Percentiles rank a stretch among this genome's conserved stretches.
Evolutionary conservation across 257 asterid species (phyloP).

Genomic region (Verbena officinalis): DNA sequence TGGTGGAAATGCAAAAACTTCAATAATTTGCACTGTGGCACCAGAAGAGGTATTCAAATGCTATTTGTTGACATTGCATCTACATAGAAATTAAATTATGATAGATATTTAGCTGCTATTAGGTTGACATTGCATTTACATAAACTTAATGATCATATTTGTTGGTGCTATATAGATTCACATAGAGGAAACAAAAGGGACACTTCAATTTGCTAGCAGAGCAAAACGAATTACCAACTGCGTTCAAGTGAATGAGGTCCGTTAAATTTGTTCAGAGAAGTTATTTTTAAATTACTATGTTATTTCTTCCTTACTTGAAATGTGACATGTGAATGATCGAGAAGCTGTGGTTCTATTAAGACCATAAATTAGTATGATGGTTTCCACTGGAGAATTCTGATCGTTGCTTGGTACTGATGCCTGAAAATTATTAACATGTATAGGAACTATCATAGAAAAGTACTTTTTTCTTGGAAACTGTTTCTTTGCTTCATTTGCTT

Average conservation of each 20-base stretch:
- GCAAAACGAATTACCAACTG: conserved; percentile 96
- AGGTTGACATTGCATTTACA: conserved; percentile 15
- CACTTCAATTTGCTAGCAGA: conserved; percentile 97
- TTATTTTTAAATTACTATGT: background rate
- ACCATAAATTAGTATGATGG: background rate
- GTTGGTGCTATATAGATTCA: conserved; percentile 56
- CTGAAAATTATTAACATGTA: background rate
- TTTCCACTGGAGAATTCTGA: background rate
- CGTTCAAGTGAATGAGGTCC: conserved; percentile 99
- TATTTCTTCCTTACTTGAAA: conserved; percentile 13
- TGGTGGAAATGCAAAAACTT: conserved; percentile 98
- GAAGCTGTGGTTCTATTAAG: background rate
- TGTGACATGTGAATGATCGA: conserved; percentile 18
- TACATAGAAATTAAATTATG: conserved; percentile 8
- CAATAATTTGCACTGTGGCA: conserved; percentile 93
- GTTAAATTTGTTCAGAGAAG: conserved; percentile 19
- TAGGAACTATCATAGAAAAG: background rate
- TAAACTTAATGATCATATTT: conserved; percentile 12
- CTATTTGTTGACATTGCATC: conserved; percentile 1
- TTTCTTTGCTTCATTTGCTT: background rate
- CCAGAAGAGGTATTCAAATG: conserved; percentile 81
- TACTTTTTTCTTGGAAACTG: background rate
- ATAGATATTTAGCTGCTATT: conserved; percentile 7
- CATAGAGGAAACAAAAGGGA: conserved; percentile 92
- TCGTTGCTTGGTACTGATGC: conserved; percentile 14